Conservation (phyloP, 148 eudicot species). For the Fallopia convolvulus region DNA sequence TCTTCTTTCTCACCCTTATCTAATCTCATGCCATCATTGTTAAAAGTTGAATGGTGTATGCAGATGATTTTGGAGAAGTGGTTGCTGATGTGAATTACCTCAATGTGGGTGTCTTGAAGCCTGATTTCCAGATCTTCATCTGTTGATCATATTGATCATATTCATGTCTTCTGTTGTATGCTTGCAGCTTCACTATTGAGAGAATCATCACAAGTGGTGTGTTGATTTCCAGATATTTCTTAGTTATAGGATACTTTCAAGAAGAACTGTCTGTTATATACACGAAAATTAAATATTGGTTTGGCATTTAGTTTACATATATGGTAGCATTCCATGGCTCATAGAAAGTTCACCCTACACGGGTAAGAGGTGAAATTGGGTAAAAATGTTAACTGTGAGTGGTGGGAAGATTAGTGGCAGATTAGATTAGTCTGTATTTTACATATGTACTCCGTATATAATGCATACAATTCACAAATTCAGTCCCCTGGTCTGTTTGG, state of each 20-base stretch:
- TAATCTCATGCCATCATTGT: background rate
- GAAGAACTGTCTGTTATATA: too few relatives aligned
- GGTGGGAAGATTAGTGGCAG: background rate
- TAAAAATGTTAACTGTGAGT: background rate
- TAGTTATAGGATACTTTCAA: background rate
- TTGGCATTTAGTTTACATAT: too few relatives aligned
- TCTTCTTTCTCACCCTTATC: background rate
- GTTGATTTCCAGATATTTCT: background rate
- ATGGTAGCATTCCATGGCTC: background rate
- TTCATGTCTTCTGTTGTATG: background rate
- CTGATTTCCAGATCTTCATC: conserved; percentile 64
- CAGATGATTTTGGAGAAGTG: conserved; percentile 74
- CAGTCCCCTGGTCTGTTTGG: too few relatives aligned
- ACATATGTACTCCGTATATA: too few relatives aligned
- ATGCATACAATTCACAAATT: too few relatives aligned
- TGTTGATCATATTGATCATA: conserved; percentile 32
- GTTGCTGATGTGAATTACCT: conserved; percentile 88
- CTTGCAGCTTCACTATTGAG: too few relatives aligned
- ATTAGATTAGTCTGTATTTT: too few relatives aligned
- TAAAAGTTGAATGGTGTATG: background rate
- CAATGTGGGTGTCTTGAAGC: conserved; percentile 43
- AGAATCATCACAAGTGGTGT: background rate
- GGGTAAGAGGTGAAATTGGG: background rate
- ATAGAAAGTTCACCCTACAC: background rate
- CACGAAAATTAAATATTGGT: too few relatives aligned